These are phyloP conservation scores for Phalaenopsis aphrodite DNA, from an alignment of 106 monocot genomes.

Conservation along the genomic window DNA sequence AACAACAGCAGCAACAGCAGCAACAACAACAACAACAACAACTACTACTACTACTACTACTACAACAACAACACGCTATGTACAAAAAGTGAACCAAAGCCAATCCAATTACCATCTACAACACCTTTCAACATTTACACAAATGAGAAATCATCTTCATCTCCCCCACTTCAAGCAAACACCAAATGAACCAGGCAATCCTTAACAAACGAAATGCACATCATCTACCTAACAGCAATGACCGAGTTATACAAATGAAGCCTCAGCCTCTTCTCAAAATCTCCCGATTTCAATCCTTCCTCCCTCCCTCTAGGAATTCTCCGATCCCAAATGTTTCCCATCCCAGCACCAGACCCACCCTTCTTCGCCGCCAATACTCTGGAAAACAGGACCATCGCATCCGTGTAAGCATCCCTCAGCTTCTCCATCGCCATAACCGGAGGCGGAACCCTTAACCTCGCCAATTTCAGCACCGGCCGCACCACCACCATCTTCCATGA, in stretches of 20 bases:
- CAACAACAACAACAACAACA: too few relatives aligned
- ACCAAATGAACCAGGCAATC: too few relatives aligned
- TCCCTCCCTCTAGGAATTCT: background rate
- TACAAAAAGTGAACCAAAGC: too few relatives aligned
- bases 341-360: background rate
- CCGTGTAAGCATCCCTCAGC: slow-evolving; percentile 3
- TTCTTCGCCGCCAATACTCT: background rate
- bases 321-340: background rate
- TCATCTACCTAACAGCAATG: background rate
- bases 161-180: too few relatives aligned
- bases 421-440: background rate
- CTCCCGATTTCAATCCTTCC: background rate
- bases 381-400: background rate
- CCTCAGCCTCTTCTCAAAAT: slow-evolving; percentile 5
- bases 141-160: too few relatives aligned
- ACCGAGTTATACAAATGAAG: slow-evolving; percentile 10
- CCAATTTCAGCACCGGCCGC: background rate
- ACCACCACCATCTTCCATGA: background rate
- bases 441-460: background rate
- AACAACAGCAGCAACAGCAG: too few relatives aligned
- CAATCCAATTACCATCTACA: too few relatives aligned
- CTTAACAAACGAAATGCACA: background rate
- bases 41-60: too few relatives aligned
- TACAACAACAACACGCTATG: too few relatives aligned
- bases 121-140: too few relatives aligned